phyloP scores from a whole-genome alignment of 345 rosid genomes.

The Laguncularia racemosa region DNA sequence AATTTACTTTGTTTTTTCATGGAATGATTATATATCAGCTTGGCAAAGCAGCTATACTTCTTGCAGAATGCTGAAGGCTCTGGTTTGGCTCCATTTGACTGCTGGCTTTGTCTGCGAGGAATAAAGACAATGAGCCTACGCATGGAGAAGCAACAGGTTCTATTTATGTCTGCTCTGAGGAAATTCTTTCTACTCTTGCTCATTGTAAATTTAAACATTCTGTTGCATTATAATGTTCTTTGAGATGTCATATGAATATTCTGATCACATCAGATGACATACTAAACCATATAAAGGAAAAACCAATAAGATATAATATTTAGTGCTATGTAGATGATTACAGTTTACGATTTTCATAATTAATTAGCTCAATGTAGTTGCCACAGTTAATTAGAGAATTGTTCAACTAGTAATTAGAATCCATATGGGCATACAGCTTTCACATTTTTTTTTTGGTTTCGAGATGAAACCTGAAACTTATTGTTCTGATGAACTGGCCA shows the following conservation, averaged over 20 bases:
- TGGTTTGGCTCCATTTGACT: conserved; percentile 93
- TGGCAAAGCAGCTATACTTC: conserved; percentile 77
- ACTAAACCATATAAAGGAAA: too few species aligned
- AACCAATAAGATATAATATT: too few species aligned
- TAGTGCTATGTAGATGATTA: too few species aligned
- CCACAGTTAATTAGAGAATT: too few species aligned
- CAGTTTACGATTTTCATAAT: too few species aligned
- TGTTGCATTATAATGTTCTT: background rate
- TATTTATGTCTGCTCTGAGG: conserved; percentile 1
- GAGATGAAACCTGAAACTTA: too few species aligned
- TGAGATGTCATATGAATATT: background rate
- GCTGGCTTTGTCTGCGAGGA: conserved; percentile 93
- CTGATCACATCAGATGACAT: background rate
- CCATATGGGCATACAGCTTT: too few species aligned
- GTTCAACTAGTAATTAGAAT: too few species aligned
- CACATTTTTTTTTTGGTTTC: too few species aligned
- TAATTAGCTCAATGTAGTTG: too few species aligned
- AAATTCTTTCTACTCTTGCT: background rate
- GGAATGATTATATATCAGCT: conserved; percentile 27
- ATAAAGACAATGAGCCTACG: conserved; percentile 92
- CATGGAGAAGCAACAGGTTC: conserved; percentile 91
- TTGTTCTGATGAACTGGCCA: too few species aligned
- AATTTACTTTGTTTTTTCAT: background rate
- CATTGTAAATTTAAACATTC: too few species aligned
- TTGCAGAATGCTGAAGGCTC: conserved; percentile 96